Base-by-base conservation (phyloP, 2,329 filamentous ascomycete genomes). In the Verticillium zaregamsianum region DNA sequence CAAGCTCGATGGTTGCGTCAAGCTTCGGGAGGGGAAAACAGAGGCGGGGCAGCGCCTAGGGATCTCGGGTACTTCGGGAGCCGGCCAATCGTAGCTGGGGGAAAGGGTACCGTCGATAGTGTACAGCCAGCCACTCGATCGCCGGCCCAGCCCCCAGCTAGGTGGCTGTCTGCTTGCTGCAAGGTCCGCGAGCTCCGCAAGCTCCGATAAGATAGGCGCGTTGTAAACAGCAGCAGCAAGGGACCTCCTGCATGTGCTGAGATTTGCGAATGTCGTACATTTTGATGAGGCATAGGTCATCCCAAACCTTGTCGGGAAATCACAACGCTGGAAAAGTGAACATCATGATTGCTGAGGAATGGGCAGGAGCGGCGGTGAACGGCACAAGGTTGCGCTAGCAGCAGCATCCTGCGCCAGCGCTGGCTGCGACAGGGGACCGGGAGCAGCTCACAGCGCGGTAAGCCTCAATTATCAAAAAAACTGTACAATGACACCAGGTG, bases 1-100 rank as follows among this genome's bases (percentile, higher is more conserved):
- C 45, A 49, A 49, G 45, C 45, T 49, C 23, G 45, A 33, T 32
- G 58, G 59, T 62, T 65, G 63, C 64, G 64, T 66, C 62, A 62
- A 62, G 61, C 59, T 62, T 62, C 61, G 58, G 55, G 61, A 55
- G 14, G 62, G 62, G 62, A 14, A 31, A 33, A 14, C 14, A 31
- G 31, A 55, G 31, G 54, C 54, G 54, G 54, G 37, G 20, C 37
- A 17, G 37, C 25, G 20, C 35, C 15, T 17, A 35, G 20, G 12
- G 37, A 58, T 58, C 57, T 31, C 37, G 31, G 37, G 57, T 58
- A 58, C 57, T 33, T 49, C 20, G 45, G 20, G 8, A 49, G 45
- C 45, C 8, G 20, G 45, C 45, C 45, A 49, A 49, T 49, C 45
- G 23, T 14, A n/a, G n/a, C 20, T 11, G 9, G 5, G n/a, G n/a